Evolutionary conservation across 2,329 filamentous ascomycete genomes (phyloP), one percentile per base, ranked within the genome.

Genomic region (Aspergillus sojae): DNA sequence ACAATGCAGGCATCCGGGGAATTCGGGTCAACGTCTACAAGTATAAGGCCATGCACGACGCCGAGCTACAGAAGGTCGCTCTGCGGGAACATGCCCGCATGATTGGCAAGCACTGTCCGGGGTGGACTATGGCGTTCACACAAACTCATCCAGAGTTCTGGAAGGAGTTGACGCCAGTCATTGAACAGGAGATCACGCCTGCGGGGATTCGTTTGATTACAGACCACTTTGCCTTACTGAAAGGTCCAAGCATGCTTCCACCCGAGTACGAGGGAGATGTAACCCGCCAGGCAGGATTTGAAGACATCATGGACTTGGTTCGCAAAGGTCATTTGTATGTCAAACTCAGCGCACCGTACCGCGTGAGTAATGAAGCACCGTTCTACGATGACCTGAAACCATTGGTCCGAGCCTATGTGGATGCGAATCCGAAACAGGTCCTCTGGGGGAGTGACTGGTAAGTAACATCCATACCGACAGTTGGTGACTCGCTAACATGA

Each of bases 371-470:
- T 1, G 57, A 69, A 21, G 72, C 68, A 1, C 76, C 76, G 1
- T n/a, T 36, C 0, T 79, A 77, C 62, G 61, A 68, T 6, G 77
- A 79, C 41, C 56, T 78, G 34, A 66, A 70, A 43, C 68, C 70
- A 5, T 52, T 79, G 10, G 34, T 36, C 34, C 34, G 34, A 36
- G 34, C 34, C 2, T 36, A 36, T 36, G 6, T 36, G 5, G 34
- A 36, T 16, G 34, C 34, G 14, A 16, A 36, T 36, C 34, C 34
- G 14, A 36, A 16, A 23, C 71, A 68, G 5, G 61, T 79, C 11
- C 39, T 79, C 1, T 80, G 76, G 76, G 77, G 78, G 2, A 80
- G 77, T 64, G 78, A 80, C 52, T 80, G 73, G 74, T 73, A 62
- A 45, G 62, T 39, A n/a, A 36, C 1, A 14, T 19, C 28, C 16